Evolutionary conservation across 495 filamentous ascomycete genomes (phyloP), one percentile per base, ranked within the genome.

Genomic region (Penicillium cosmopolitanum): DNA sequence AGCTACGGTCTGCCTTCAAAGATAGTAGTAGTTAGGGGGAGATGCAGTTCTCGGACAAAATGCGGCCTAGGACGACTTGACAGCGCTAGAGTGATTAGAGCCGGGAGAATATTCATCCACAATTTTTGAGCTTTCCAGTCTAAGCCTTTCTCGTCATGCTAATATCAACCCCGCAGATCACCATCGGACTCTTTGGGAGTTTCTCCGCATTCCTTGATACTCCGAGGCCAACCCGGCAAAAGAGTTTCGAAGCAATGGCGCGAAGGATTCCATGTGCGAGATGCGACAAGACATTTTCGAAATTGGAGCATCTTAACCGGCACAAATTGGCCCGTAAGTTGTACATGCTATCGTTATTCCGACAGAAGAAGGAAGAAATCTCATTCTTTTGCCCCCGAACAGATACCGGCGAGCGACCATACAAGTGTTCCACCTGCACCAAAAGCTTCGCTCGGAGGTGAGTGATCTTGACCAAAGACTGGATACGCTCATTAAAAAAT

Each of bases 271-370:
- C 57, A 40, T 59, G 57, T 19, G 18, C 50, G 31, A 50, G 36
- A 48, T 59, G 57, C n/a, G 50, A 59, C 18, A 59, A 59, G 47
- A 59, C 57, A 8, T 59, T 59, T 25, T 59, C 57, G 6, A 59
- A 59, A 25, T 40, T 40, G 25, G 57, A 59, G 25, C 57, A 59
- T 34, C 50, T 59, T 16, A 59, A 59, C 33, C 57, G 57, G 7
- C 57, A 59, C 36, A 38, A 47, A n/a, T 31, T 59, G 25, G 50
- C 50, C 21, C 57, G 57, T 59, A 40, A 31, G 57, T 16, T 40
- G 6, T 43, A 19, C 5, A 9, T 31, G 28, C 28, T 31, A 31
- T 31, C 28, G 28, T 31, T 31, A 31, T 31, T 31, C 8, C 28
- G 5, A 6, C 28, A 31, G 28, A 31, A 31, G 28, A 31, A 23